These are phyloP conservation scores for Borovskyia barvae DNA, from an alignment of 208 protist genomes.

Conservation along the genomic window DNA sequence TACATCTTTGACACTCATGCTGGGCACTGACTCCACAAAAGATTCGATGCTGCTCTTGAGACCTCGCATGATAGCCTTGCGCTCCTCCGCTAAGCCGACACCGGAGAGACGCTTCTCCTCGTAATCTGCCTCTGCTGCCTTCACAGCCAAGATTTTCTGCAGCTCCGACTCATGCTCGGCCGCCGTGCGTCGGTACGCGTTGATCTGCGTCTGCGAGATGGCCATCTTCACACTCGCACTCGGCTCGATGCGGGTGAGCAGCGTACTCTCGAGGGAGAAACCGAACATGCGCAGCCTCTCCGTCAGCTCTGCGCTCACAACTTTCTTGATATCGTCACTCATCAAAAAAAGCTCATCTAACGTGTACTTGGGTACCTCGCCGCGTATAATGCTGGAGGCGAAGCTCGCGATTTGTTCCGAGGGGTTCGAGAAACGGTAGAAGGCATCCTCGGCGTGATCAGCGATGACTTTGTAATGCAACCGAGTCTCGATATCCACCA, in stretches of 20 bases:
- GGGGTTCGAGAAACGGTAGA: conserved; percentile 72
- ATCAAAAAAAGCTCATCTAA: conserved; percentile 75
- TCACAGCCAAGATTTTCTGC: conserved; percentile 64
- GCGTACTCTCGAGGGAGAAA: conserved; percentile 61
- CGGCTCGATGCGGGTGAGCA: conserved; percentile 78
- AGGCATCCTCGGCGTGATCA: conserved; percentile 40
- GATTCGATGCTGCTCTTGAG: conserved; percentile 66
- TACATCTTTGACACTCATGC: conserved; percentile 46
- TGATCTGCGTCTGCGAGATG: conserved; percentile 80
- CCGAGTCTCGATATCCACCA: conserved; percentile 46
- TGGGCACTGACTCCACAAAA: conserved; percentile 49
- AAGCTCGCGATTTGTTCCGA: conserved; percentile 71
- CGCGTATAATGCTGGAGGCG: conserved; percentile 60
- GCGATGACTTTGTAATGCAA: conserved; percentile 62
- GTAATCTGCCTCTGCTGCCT: conserved; percentile 67
- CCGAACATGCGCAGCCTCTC: conserved; percentile 61
- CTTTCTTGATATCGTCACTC: conserved; percentile 62
- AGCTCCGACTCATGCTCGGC: conserved; percentile 69
- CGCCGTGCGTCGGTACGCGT: conserved; percentile 56
- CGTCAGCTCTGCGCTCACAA: conserved; percentile 54
- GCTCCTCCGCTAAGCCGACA: conserved; percentile 67
- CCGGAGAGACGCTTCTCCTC: conserved; percentile 72
- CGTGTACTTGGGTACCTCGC: conserved; percentile 78
- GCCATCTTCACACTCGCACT: conserved; percentile 53
- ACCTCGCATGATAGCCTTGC: conserved; percentile 63